phyloP scores from a whole-genome alignment of 148 eudicot genomes.

The Camellia lanceoleosa region DNA sequence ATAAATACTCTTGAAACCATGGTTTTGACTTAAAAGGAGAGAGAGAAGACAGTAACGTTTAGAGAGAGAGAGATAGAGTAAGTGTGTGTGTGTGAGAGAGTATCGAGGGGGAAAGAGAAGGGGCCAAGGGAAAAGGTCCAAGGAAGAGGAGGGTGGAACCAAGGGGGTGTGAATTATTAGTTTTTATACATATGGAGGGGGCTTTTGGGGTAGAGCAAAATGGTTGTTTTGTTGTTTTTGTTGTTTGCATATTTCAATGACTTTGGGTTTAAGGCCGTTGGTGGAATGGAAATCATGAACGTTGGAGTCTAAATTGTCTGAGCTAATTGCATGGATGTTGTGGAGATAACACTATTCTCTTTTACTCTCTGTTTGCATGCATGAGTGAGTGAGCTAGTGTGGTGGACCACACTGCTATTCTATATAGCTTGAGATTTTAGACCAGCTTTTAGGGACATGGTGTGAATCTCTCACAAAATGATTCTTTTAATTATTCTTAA shows the following conservation, averaged over 20 bases:
- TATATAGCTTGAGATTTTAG: not conserved
- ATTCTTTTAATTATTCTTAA: no score
- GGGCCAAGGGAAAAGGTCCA: constrained; percentile 32
- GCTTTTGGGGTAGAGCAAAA: constrained; percentile 15
- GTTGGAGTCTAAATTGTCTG: constrained; percentile 16
- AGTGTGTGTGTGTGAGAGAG: not conserved
- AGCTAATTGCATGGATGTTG: not conserved
- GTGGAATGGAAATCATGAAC: constrained; percentile 10
- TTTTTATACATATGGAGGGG: not conserved
- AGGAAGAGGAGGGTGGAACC: constrained; percentile 23
- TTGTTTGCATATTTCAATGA: constrained; percentile 12
- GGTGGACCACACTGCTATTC: not conserved
- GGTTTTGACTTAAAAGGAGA: constrained; percentile 17
- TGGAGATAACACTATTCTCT: not conserved
- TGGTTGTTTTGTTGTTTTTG: constrained; percentile 20
- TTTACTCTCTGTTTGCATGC: constrained; percentile 1
- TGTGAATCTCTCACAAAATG: not conserved
- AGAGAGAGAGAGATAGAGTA: not conserved
- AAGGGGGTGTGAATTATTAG: constrained; percentile 3
- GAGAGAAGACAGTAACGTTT: not conserved
- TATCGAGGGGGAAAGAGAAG: constrained; percentile 14
- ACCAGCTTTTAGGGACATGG: not conserved
- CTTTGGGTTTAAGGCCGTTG: constrained; percentile 16
- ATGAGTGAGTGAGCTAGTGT: not conserved
- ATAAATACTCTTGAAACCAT: no score